phyloP scores from a whole-genome alignment of 306 rosid species.

The Rosa lucieae region DNA sequence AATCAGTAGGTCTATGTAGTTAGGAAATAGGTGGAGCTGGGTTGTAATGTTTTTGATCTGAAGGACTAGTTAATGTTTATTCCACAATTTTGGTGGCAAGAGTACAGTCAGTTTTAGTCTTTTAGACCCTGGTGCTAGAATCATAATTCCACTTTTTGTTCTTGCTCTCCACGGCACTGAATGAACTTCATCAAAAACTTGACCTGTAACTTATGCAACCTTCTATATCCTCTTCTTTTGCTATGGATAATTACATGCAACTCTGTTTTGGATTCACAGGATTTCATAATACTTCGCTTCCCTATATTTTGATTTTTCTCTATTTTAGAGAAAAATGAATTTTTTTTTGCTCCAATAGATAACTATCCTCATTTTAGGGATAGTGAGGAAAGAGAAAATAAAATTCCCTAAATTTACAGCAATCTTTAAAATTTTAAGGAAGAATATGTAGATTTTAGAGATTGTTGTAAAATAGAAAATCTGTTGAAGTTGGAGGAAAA shows the following conservation, averaged over 20 bases:
- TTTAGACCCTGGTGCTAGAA: conserved; percentile 10
- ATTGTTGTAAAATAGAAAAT: too few relatives aligned
- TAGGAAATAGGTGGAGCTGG: conserved; percentile 39
- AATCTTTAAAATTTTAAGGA: too few relatives aligned
- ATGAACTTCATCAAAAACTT: not conserved
- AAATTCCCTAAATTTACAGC: too few relatives aligned
- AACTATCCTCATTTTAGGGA: too few relatives aligned
- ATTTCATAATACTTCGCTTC: not conserved
- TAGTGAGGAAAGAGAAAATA: too few relatives aligned
- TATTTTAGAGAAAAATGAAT: too few relatives aligned
- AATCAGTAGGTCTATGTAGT: conserved; percentile 31
- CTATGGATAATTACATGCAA: not conserved
- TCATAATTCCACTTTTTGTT: not conserved
- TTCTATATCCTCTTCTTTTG: not conserved
- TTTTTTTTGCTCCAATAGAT: too few relatives aligned
- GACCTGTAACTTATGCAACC: not conserved
- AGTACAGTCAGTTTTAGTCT: conserved; percentile 40
- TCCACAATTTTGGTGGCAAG: conserved; percentile 36
- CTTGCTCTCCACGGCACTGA: not conserved
- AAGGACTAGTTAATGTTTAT: conserved; percentile 18
- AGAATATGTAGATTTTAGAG: too few relatives aligned
- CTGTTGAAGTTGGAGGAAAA: too few relatives aligned
- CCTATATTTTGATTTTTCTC: too few relatives aligned
- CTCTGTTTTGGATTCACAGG: not conserved
- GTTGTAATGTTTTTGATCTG: conserved; percentile 31